Evolutionary conservation across 352 stramenopile species (phyloP), one percentile per base, ranked within the genome.

Genomic region (Phytophthora syringae): DNA sequence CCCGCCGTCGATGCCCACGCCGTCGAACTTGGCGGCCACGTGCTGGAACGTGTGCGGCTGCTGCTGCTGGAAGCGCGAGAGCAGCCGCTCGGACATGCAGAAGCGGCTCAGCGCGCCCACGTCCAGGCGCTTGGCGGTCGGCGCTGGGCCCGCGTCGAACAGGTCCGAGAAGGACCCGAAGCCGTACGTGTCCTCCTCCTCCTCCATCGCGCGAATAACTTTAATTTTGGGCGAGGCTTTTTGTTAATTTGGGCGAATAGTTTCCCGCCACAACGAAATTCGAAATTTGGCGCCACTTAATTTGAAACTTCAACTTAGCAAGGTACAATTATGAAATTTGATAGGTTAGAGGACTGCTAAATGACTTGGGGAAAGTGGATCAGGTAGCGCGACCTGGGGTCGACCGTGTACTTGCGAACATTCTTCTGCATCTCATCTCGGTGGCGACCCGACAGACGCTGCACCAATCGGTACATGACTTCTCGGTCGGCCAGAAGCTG

Each of bases 371-470:
- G 78, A 55, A 82, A 89, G 54, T 84, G 76, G 25, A 86, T 67
- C 12, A 66, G 76, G 65, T 92, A 92, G n/a, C 84, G 80, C 13
- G 84, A 84, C 32, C 61, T 72, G 2, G 84, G 84, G 30, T 93
- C 84, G 30, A 80, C 74, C 9, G 70, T 88, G 77, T 90, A 93
- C 72, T 90, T 89, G 63, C 82, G 82, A 30, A 90, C 70, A 49
- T 89, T 93, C 72, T 86, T 86, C 51, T 90, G 77, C 44, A 93
- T 66, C 40, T 88, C 80, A 43, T 86, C 79, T 42, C 74, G 80
- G 36, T 71, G 77, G 53, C 76, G 73, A 22, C 66, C 73, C 32
- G 80, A 87, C 51, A 89, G 74, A 53, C 79, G 77, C 72, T 84
- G 80, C 40, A 84, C 60, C 52, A 90, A 72, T 47, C 73, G 73